Evolutionary conservation across 768 basidiomycete species (phyloP), one percentile per base, ranked within the genome.

Genomic region (Rhizopogon vinicolor): DNA sequence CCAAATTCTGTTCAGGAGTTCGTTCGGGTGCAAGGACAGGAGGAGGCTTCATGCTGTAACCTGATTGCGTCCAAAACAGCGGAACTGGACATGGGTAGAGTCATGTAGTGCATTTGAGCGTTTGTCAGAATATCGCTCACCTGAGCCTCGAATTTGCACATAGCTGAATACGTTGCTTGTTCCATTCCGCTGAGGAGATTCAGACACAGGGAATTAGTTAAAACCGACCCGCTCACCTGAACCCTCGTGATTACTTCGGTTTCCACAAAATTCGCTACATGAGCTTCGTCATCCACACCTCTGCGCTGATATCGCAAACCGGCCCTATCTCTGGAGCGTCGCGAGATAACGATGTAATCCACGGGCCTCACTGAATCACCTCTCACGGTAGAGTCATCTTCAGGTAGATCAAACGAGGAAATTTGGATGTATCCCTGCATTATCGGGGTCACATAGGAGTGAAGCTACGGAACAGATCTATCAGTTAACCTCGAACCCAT

Each of bases 251-350:
- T 85, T 2, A 91, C 88, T 73, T 98, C 95, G 0, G 93, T 93
- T 71, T 98, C 93, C 2, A 98, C 93, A 65, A 98, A 94, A 71
- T 98, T 98, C 1, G 93, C 95, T 3, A 94, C 95, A 65, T 91
- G 81, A 5, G 93, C 92, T 56, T 91, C 86, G 59, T 95, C 92
- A 63, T 98, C 95, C 51, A 98, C 84, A 2, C 97, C 97, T 63
- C 97, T 78, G 42, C 97, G 81, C 69, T 98, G 97, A 72, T 96
- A 99, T 43, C 97, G 79, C 61, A 98, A 74, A 1, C 97, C 97
- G 5, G 95, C 93, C 44, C 97, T 82, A 68, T 98, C 85, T 60
- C 87, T 80, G 42, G 92, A 93, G 12, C 97, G 75, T 41, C 97
- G 78, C 2, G 94, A 97, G 35, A 95, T 80, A 49, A 98, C 75